These are phyloP conservation scores for Ramaria sp. DNA, from an alignment of 768 basidiomycete species.

Conservation along the genomic window DNA sequence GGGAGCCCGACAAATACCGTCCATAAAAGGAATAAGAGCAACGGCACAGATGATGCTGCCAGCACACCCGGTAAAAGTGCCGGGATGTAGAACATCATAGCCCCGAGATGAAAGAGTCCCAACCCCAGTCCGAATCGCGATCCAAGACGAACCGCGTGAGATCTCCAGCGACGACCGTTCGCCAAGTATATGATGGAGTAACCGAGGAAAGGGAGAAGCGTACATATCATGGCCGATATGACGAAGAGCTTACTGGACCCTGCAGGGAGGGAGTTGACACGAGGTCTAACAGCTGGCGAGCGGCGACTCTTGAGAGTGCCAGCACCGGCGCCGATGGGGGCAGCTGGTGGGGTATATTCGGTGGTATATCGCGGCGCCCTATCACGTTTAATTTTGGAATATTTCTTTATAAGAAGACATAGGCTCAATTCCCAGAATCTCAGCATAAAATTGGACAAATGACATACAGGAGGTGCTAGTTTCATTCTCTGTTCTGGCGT, in stretches of 20 bases:
- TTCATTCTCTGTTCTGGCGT: constrained; percentile 7
- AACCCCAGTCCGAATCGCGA: constrained; percentile 1
- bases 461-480: constrained; percentile 5
- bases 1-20: neutral
- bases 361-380: constrained; percentile 5
- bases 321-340: neutral
- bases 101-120: constrained; percentile 5
- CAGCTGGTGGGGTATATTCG: constrained; percentile 2
- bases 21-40: constrained; percentile 1
- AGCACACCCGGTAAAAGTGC: neutral
- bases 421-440: no score
- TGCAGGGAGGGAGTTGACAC: constrained; percentile 4
- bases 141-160: constrained; percentile 1
- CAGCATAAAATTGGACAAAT: neutral
- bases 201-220: constrained; percentile 3
- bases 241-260: constrained; percentile 3
- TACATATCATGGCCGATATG: neutral
- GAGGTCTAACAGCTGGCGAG: neutral
- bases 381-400: constrained; percentile 8
- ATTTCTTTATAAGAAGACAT: neutral
- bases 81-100: constrained; percentile 6
- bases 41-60: neutral
- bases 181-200: neutral
- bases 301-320: neutral
- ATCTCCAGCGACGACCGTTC: constrained; percentile 1